A percentile compares a stretch with the other conserved stretches of the same genome.
Evolutionary conservation across 2,329 filamentous ascomycete genomes (phyloP).

Genomic region (Drechslerella coelobrocha): DNA sequence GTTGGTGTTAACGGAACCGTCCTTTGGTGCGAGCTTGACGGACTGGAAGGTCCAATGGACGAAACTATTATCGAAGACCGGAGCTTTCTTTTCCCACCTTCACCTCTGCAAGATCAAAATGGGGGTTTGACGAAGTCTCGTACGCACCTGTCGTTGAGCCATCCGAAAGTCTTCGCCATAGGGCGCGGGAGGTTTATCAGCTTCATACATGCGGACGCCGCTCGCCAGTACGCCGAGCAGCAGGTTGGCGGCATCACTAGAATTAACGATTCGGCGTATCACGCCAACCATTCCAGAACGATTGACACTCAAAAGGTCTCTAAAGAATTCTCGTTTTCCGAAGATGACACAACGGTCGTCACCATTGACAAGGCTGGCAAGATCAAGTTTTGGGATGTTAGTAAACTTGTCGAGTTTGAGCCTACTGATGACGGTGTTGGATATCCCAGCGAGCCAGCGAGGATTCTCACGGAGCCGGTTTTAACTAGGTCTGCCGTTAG

Average conservation of each 20-base stretch:
- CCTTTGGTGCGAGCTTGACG: conserved; percentile 74
- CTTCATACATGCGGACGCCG: conserved; percentile 73
- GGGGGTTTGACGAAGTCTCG: conserved; percentile 95
- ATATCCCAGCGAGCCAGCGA: conserved; percentile 59
- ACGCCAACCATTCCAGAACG: conserved; percentile 84
- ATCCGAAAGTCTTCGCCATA: conserved; percentile 93
- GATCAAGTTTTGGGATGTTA: conserved; percentile 98
- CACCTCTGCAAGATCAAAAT: conserved; percentile 84
- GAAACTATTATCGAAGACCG: conserved; percentile 80
- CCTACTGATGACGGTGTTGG: conserved; percentile 60
- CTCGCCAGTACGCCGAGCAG: conserved; percentile 62
- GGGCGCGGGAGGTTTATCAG: conserved; percentile 95
- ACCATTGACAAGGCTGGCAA: conserved; percentile 96
- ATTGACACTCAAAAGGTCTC: conserved; percentile 97
- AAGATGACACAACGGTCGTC: conserved; percentile 91
- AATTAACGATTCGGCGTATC: conserved; percentile 86
- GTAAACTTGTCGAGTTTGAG: conserved; percentile 68
- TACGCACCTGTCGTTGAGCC: conserved; percentile 84
- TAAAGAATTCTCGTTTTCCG: conserved; percentile 97
- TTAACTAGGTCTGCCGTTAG: conserved; percentile 86
- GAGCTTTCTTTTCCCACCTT: conserved; percentile 87
- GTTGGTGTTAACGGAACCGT: conserved; percentile 94
- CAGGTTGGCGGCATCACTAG: conserved; percentile 61
- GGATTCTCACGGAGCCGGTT: conserved; percentile 84
- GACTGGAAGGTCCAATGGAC: conserved; percentile 63